These are phyloP conservation scores for Blumeriella jaapii DNA, from an alignment of 2,329 filamentous ascomycete genomes.

Conservation along the genomic window DNA sequence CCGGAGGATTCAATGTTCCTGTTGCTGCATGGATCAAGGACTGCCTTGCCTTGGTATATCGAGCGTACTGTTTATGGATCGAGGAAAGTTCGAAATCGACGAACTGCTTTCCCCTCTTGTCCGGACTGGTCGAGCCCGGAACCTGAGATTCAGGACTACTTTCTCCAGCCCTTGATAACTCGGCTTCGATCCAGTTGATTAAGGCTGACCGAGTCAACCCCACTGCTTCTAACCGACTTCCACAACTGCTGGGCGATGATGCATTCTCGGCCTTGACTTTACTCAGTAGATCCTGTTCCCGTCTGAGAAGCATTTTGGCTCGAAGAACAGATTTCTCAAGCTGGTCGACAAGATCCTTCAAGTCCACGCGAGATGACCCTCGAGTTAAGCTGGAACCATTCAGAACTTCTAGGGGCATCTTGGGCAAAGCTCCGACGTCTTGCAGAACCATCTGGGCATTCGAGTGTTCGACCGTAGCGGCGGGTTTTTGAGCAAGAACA, in stretches of 20 bases:
- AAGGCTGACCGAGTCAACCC: constrained; percentile 45
- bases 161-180: constrained; percentile 40
- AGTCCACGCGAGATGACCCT: constrained; percentile 29
- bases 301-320: constrained; percentile 43
- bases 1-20: constrained; percentile 6
- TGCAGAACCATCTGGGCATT: constrained; percentile 24
- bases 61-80: constrained; percentile 42
- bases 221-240: constrained; percentile 36
- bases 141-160: constrained; percentile 27
- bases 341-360: constrained; percentile 37
- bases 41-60: constrained; percentile 40
- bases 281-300: constrained; percentile 43
- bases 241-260: constrained; percentile 1
- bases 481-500: constrained; percentile 39
- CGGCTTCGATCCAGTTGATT: constrained; percentile 54
- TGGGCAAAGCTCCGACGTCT: constrained; percentile 18
- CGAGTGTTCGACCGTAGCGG: constrained; percentile 39
- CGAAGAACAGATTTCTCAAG: constrained; percentile 48
- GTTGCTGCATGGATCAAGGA: constrained; percentile 31
- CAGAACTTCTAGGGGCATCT: constrained; percentile 22
- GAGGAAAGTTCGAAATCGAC: constrained; percentile 14
- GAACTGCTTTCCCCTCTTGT: constrained; percentile 16
- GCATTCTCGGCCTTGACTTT: constrained; percentile 27
- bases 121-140: background rate
- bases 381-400: constrained; percentile 6